These are phyloP conservation scores for Juglanconis juglandina DNA, from an alignment of 2,329 filamentous ascomycete genomes.

Conservation along the genomic window DNA sequence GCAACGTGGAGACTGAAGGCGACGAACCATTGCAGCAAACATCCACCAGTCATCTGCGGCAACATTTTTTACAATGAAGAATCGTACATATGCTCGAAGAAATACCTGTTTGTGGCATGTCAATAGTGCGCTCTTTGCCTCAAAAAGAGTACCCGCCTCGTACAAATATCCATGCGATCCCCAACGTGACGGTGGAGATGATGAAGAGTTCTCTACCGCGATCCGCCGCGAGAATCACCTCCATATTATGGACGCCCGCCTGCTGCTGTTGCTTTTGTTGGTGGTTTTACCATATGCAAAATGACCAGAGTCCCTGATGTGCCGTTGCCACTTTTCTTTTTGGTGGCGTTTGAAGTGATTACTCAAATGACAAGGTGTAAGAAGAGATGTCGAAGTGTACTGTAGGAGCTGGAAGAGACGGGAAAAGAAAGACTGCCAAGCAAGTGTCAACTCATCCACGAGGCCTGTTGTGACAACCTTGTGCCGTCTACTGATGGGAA, in stretches of 20 bases:
- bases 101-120: constrained; percentile 23
- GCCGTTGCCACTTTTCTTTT: too few species aligned
- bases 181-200: not conserved
- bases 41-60: constrained; percentile 47
- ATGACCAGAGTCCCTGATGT: too few species aligned
- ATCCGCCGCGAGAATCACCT: not conserved
- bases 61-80: constrained; percentile 39
- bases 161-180: constrained; percentile 10
- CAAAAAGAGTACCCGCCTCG: not conserved
- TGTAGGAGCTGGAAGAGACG: too few species aligned
- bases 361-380: too few species aligned
- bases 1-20: not conserved
- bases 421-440: too few species aligned
- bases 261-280: not conserved
- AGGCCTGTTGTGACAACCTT: too few species aligned
- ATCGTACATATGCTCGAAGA: constrained; percentile 43
- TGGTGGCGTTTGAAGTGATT: too few species aligned
- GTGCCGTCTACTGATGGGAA: too few species aligned
- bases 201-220: constrained; percentile 5
- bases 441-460: too few species aligned
- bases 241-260: not conserved
- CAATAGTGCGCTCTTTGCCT: not conserved
- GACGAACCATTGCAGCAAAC: constrained; percentile 39
- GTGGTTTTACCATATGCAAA: too few species aligned
- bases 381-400: too few species aligned